A percentile compares a stretch with the other conserved stretches of the same genome.
phyloP scores from a whole-genome alignment of 331 rosid species.

The Ulmus americana region DNA sequence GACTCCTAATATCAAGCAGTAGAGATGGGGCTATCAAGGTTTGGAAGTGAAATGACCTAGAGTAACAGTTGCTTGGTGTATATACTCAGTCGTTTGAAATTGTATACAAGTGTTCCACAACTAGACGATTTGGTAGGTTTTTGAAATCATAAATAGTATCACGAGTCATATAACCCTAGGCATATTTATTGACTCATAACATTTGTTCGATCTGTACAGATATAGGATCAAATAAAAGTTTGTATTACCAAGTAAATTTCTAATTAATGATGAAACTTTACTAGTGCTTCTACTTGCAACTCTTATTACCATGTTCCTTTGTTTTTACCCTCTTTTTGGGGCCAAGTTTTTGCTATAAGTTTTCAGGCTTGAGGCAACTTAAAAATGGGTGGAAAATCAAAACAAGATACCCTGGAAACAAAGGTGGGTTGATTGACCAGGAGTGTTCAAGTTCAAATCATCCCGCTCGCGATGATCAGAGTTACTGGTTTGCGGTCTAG shows the following conservation, averaged over 20 bases:
- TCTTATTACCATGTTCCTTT: too few relatives aligned
- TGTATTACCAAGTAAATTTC: neutral
- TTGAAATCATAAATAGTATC: neutral
- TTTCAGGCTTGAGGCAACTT: too few relatives aligned
- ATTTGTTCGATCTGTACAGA: constrained; percentile 4
- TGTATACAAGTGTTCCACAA: constrained; percentile 13
- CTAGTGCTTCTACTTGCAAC: too few relatives aligned
- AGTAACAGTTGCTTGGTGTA: constrained; percentile 31
- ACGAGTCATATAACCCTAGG: neutral
- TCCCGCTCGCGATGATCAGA: too few relatives aligned
- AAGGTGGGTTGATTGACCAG: too few relatives aligned
- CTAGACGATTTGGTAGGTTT: constrained; percentile 1
- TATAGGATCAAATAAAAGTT: neutral
- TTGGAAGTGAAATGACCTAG: constrained; percentile 58
- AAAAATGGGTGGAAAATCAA: too few relatives aligned
- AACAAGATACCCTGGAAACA: too few relatives aligned
- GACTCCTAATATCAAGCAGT: constrained; percentile 72
- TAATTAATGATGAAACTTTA: too few relatives aligned
- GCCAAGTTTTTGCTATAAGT: too few relatives aligned
- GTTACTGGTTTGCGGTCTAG: too few relatives aligned
- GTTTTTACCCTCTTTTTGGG: too few relatives aligned
- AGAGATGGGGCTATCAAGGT: constrained; percentile 97
- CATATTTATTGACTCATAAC: neutral
- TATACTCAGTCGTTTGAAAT: constrained; percentile 28
- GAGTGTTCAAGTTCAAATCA: too few relatives aligned